These are phyloP conservation scores for Carex sylvatica DNA, from an alignment of 202 grass and related monocot species.

Conservation along the genomic window DNA sequence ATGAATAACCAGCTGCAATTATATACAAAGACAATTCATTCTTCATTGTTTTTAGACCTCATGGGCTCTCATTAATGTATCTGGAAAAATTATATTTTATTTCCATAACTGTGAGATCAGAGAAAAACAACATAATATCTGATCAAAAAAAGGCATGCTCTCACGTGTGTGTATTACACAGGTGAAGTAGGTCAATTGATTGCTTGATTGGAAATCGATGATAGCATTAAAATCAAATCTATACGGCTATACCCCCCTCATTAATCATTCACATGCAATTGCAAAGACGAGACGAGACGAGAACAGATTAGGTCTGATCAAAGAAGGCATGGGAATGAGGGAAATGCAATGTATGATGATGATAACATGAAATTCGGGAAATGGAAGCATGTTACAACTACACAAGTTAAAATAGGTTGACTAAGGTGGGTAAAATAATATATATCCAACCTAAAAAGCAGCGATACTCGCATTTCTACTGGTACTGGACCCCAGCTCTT, in stretches of 20 bases:
- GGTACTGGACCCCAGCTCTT: not conserved
- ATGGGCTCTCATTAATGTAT: too few relatives aligned
- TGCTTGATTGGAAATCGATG: not conserved
- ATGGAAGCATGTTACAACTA: not conserved
- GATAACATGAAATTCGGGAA: not conserved
- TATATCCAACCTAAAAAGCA: not conserved
- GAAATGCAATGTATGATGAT: not conserved
- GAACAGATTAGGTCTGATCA: not conserved
- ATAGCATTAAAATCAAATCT: not conserved
- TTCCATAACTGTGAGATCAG: too few relatives aligned
- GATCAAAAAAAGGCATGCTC: not conserved
- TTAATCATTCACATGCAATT: not conserved
- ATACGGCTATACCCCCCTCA: too few relatives aligned
- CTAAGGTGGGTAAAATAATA: not conserved
- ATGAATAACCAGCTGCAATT: not conserved
- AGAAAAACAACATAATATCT: too few relatives aligned
- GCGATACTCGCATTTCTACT: not conserved
- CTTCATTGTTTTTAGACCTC: too few relatives aligned
- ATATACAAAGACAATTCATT: not conserved
- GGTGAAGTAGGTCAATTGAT: not conserved
- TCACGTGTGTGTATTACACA: not conserved
- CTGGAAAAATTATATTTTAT: too few relatives aligned
- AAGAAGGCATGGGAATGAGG: conserved; percentile 2
- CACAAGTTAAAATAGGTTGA: conserved; percentile 11
- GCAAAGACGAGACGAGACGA: not conserved